Conservation (phyloP, 164 flowering plant genomes). For the Aristolochia californica region DNA sequence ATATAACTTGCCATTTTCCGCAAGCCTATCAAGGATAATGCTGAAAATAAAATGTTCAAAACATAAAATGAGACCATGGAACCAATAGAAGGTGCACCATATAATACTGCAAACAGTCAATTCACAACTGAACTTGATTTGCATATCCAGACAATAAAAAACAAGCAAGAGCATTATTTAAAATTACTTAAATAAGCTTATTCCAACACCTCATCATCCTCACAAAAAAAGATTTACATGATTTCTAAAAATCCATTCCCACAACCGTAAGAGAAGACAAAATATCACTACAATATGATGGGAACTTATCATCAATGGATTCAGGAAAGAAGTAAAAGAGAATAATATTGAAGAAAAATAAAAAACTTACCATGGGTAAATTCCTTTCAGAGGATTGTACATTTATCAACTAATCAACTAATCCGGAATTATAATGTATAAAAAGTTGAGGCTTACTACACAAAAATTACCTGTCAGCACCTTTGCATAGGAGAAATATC, state of each 20-base stretch:
- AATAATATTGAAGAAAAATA: neutral
- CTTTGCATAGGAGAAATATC: constrained; percentile 60
- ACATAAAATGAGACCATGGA: neutral
- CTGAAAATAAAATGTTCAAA: constrained; percentile 20
- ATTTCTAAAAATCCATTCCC: neutral
- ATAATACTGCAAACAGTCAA: no score
- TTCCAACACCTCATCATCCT: neutral
- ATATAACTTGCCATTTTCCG: constrained; percentile 29
- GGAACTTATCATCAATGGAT: neutral
- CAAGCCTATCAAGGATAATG: constrained; percentile 43
- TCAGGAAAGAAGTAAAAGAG: neutral
- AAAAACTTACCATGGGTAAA: neutral
- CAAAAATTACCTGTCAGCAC: constrained; percentile 51
- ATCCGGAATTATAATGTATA: neutral
- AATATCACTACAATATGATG: neutral
- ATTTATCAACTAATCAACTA: neutral
- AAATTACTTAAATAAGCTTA: neutral
- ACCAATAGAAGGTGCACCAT: no score
- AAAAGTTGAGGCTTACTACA: neutral
- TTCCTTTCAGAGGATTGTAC: neutral
- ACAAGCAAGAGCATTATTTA: neutral
- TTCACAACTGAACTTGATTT: no score
- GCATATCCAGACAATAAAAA: no score
- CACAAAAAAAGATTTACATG: no score
- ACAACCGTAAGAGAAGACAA: neutral